Conservation (phyloP, 305 asterid species). For the Fraxinus angustifolia region DNA sequence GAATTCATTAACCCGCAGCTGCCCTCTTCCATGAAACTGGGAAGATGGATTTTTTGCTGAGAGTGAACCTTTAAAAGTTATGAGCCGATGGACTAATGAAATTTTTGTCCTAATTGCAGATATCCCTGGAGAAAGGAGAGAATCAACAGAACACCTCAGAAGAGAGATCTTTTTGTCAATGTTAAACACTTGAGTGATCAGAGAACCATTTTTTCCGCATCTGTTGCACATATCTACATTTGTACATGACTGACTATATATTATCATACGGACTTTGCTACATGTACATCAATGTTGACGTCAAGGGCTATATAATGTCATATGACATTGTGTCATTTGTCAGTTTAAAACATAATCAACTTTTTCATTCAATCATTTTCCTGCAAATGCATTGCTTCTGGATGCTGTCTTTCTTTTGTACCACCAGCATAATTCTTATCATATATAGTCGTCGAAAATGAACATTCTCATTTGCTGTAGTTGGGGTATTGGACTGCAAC, state of each 20-base stretch:
- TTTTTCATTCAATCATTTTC: no score
- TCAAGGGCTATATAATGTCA: no score
- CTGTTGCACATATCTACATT: conserved; percentile 22
- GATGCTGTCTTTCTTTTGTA: no score
- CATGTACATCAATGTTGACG: no score
- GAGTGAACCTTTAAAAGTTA: background rate
- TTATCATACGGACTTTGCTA: background rate
- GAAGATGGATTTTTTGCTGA: background rate
- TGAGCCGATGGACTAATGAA: background rate
- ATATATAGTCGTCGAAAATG: background rate
- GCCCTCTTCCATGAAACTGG: background rate
- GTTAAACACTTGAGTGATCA: background rate
- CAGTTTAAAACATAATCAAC: no score
- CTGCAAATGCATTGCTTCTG: no score
- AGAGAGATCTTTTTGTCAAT: background rate
- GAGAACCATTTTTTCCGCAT: background rate
- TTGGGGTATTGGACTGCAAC: background rate
- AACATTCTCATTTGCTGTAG: background rate
- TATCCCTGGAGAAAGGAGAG: conserved; percentile 42
- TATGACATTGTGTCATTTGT: no score
- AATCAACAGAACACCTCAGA: background rate
- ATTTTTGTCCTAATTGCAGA: conserved; percentile 33
- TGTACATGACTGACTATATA: conserved; percentile 21
- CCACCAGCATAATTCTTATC: background rate
- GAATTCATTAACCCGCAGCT: background rate